phyloP scores from a whole-genome alignment of 1,284 basidiomycete species.

The Xerocomus nothofagi region DNA sequence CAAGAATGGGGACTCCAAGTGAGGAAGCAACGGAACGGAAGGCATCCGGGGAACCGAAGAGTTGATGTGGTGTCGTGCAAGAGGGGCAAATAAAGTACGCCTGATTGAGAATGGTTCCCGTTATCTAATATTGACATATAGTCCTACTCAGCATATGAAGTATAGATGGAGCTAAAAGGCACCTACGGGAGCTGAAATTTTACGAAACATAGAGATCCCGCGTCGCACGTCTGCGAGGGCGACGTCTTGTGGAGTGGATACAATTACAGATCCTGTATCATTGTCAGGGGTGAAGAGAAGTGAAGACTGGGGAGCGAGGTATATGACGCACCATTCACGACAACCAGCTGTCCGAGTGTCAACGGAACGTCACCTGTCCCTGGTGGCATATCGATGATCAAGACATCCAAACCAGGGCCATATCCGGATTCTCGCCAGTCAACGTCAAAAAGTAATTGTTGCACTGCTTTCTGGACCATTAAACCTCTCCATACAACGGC shows the following conservation, averaged over 20 bases:
- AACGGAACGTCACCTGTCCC: slow-evolving; percentile 97
- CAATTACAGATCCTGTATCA: slow-evolving; percentile 72
- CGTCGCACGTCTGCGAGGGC: slow-evolving; percentile 91
- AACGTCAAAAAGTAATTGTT: slow-evolving; percentile 95
- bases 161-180: background rate
- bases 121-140: slow-evolving; percentile 60
- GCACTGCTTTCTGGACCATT: slow-evolving; percentile 99
- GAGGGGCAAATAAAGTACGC: slow-evolving; percentile 84
- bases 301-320: background rate
- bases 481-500: slow-evolving; percentile 95
- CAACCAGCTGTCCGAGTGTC: slow-evolving; percentile 87
- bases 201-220: slow-evolving; percentile 92
- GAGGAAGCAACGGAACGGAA: slow-evolving; percentile 67
- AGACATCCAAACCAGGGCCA: slow-evolving; percentile 67
- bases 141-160: background rate
- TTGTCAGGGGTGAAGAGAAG: background rate
- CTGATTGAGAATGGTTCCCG: slow-evolving; percentile 90
- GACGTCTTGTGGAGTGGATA: slow-evolving; percentile 96
- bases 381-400: slow-evolving; percentile 97
- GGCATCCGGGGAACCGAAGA: slow-evolving; percentile 74
- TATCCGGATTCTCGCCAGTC: slow-evolving; percentile 71
- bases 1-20: slow-evolving; percentile 70
- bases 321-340: slow-evolving; percentile 69
- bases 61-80: slow-evolving; percentile 69
- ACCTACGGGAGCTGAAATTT: slow-evolving; percentile 83